Evolutionary conservation across 2,329 filamentous ascomycete species (phyloP), one percentile per base, ranked within the genome.

Genomic region (Ceratocystis cacaofunesta): DNA sequence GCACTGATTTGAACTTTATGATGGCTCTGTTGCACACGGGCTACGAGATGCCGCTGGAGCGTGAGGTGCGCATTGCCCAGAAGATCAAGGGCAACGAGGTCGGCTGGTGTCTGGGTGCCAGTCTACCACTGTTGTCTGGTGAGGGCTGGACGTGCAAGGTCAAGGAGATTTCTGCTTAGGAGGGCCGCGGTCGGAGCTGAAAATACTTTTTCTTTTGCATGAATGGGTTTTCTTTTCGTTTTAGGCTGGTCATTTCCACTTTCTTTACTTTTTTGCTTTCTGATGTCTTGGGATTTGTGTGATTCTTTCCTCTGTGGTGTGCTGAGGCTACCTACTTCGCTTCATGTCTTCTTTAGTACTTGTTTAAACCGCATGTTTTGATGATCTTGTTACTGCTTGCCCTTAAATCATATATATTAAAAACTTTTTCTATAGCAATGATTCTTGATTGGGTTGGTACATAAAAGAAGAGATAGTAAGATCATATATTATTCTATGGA

Each of bases 1-100:
- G 94, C 77, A 78, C 99, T 71, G 94, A 99, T 76, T 79, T 99
- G 71, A 99, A 90, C 79, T 99, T 97, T 73, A 96, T 96, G 90
- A 78, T 95, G 71, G 89, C 89, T 30, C 80, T 99, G 66, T 78
- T 97, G 65, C 92, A 97, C 76, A 95, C 90, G 5, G 94, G 94
- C 2, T 99, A 99, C 72, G 94, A 97, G 70, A 96, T 99, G 90
- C 92, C 92, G 3, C 86, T 97, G 71, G 90, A 96, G 70, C 84
- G 95, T 48, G 94, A 99, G 76, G 91, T 99, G 70, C 92, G 89
- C 81, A 95, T 96, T 73, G 94, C 92, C 68, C 99, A 99, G 88
- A 96, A 96, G 82, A 95, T 99, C 73, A 92, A 95, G 79, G 86
- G 86, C 66, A 96, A 96, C 75, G 95, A 99, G 78, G 78, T 99